These are phyloP conservation scores for Cryptococcus sp. DNA, from an alignment of 1,284 basidiomycete species.

Conservation along the genomic window DNA sequence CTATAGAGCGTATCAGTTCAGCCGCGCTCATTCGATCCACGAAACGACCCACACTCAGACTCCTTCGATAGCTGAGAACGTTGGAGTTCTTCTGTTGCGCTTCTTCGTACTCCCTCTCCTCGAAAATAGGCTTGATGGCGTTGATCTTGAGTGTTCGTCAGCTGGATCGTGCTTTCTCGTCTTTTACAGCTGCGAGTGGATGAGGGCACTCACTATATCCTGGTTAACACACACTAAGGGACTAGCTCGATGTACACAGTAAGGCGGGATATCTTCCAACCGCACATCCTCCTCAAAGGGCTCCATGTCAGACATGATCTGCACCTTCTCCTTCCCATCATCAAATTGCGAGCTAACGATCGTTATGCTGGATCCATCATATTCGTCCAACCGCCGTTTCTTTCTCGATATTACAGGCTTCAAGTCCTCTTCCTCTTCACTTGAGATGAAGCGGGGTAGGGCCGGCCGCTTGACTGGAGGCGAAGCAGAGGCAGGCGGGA, in stretches of 20 bases:
- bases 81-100: constrained; percentile 50
- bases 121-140: constrained; percentile 52
- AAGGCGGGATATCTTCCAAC: constrained; percentile 42
- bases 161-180: neutral
- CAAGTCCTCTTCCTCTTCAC: constrained; percentile 10
- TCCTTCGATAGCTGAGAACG: constrained; percentile 49
- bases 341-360: neutral
- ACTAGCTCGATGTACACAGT: constrained; percentile 39
- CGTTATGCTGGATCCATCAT: neutral
- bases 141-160: constrained; percentile 36
- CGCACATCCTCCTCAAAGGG: constrained; percentile 33
- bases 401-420: constrained; percentile 3
- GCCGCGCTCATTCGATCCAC: neutral
- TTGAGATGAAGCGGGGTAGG: constrained; percentile 2
- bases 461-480: constrained; percentile 3
- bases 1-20: constrained; percentile 11
- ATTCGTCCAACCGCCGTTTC: constrained; percentile 7
- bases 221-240: constrained; percentile 50
- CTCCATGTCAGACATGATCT: constrained; percentile 29
- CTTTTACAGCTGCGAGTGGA: neutral
- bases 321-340: neutral
- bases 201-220: constrained; percentile 44
- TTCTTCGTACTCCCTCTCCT: constrained; percentile 50
- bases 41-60: constrained; percentile 46
- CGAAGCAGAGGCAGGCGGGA: constrained; percentile 3